Evolutionary conservation across 768 basidiomycete species (phyloP).

Genomic region (Serendipita vermifera): DNA sequence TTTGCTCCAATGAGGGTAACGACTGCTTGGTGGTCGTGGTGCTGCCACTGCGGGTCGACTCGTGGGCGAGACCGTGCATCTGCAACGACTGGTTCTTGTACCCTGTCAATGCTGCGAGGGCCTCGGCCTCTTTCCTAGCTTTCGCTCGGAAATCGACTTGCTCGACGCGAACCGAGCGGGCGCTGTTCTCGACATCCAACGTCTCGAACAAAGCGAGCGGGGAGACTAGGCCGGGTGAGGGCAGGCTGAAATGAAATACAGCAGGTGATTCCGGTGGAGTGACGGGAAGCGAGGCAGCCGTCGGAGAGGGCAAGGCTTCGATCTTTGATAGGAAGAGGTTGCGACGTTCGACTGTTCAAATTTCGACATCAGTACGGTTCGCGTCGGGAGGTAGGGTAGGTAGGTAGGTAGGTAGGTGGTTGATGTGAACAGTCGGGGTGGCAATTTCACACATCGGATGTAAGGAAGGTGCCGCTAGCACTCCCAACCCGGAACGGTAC

Average conservation of each 20-base stretch:
- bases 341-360: constrained; percentile 50
- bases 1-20: constrained; percentile 64
- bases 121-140: constrained; percentile 3
- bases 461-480: not conserved
- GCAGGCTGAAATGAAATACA: constrained; percentile 54
- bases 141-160: constrained; percentile 41
- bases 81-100: not conserved
- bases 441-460: no score
- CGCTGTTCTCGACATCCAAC: constrained; percentile 21
- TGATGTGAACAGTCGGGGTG: no score
- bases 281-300: constrained; percentile 43
- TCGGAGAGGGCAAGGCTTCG: constrained; percentile 49
- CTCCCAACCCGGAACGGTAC: not conserved
- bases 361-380: no score
- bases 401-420: no score
- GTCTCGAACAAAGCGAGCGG: constrained; percentile 48
- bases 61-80: not conserved
- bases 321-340: constrained; percentile 65
- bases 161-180: constrained; percentile 44
- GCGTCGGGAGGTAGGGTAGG: no score
- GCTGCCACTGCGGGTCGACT: not conserved
- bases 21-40: constrained; percentile 15
- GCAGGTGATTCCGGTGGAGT: constrained; percentile 59
- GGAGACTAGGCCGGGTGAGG: constrained; percentile 53
- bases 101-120: constrained; percentile 9